Base-by-base conservation (phyloP, 352 stramenopile species). In the Globisporangium viniferum region DNA sequence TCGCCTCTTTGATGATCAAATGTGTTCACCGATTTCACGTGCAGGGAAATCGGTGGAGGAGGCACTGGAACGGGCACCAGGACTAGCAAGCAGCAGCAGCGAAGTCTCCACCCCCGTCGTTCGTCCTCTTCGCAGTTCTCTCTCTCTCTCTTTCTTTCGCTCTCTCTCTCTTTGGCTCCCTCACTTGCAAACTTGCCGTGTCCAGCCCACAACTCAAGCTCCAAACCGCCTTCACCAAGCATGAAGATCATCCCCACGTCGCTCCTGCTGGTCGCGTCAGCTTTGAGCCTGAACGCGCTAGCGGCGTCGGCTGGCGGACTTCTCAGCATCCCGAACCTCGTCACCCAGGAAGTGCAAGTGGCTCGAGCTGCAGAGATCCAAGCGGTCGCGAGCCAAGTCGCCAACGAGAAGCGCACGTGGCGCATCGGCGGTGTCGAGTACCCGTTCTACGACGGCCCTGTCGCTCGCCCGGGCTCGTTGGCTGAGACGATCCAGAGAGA, bases 371-470 rank as follows among this genome's bases (percentile, higher is more conserved):
- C 24, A 6, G 39, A 18, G 22, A 63, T 49, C 6, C 8, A 58
- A n/a, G 18, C 20, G 14, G 2, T 58, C 27, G 57, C 64, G 1
- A 56, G 64, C n/a, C 64, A 65, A 31, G 44, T 69, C 29, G 15
- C 20, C 22, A 64, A 64, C 27, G 57, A 65, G 44, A 59, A 69
- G 31, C 55, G 57, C 41, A 64, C 64, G 44, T 57, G 24, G 63
- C 55, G 51, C 9, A 31, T 62, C 15, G 51, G 29, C 7, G n/a
- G 8, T 0, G 29, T 29, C 48, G 46, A 73, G 4, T 66, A 79
- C 8, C 75, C 77, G 1, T 72, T 76, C 44, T 81, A 79, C 56
- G 70, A 73, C 62, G 77, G 77, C 1, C 77, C 75, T 0, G 69
- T 81, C 3, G 60, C 65, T 0, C 62, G 70, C 4, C 68, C 69